Evolutionary conservation across 2,329 filamentous ascomycete species (phyloP), one percentile per base, ranked within the genome.

Genomic region (Aspergillus spinulosporus): DNA sequence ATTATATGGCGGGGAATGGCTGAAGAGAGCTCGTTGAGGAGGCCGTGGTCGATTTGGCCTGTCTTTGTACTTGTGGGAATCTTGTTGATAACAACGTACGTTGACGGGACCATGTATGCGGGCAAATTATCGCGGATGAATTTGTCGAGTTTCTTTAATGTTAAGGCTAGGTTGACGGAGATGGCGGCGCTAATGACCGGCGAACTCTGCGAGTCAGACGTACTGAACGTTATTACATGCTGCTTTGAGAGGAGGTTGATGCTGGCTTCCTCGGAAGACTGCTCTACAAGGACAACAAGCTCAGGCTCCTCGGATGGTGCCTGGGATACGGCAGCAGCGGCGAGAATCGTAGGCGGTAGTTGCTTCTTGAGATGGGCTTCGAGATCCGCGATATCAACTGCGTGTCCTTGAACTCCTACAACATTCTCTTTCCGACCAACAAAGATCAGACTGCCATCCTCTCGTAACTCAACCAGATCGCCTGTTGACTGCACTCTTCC

Each of bases 31-130:
- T 66, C 60, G 44, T 64, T 70, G 11, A 76, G 65, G 3, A 63
- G 14, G 15, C 44, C 59, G 44, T 68, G 75, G 51, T 77, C 71
- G 4, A 72, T 42, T 15, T 69, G 51, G 4, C 59, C 65, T 7
- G 51, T 45, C 1, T 61, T 58, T 6, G 51, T 45, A 1, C 60
- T 58, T 7, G 57, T 52, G 0, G 75, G 74, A 12, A 80, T 43
- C 29, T 67, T 67, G 29, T 77, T 70, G 28, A 80, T 59, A 6
- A 76, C 64, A 5, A 80, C 59, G 53, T 79, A 81, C 0, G 70
- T 66, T 39, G 69, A 75, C 1, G 78, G 77, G 3, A 73, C 61
- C 72, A 79, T 74, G 59, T 77, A 77, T 2, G 76, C 73, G n/a
- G 77, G 74, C 29, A 80, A 68, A 21, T 72, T 73, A 58, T 78